Conservation (phyloP, 1,139 yeast genomes). For the Geotrichum siamense region DNA sequence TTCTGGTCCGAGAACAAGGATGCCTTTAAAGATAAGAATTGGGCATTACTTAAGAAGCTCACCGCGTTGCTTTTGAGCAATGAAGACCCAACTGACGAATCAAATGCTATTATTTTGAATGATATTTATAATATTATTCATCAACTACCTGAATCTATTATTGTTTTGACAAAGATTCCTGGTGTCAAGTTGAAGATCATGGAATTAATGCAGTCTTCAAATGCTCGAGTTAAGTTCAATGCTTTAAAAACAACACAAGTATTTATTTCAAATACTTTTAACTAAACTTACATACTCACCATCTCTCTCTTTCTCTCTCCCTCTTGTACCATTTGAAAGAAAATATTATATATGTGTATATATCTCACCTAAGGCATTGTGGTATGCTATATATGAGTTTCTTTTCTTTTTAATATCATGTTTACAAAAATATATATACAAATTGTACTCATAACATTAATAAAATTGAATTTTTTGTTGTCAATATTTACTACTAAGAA, state of each 20-base stretch:
- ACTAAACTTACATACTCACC: no score
- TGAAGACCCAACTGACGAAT: constrained; percentile 22
- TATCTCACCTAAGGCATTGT: no score
- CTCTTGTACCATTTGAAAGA: no score
- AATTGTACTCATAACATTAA: background rate
- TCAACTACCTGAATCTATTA: constrained; percentile 49
- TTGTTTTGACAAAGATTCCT: constrained; percentile 40
- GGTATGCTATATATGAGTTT: background rate
- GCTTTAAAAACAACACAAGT: constrained; percentile 92
- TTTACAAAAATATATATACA: background rate
- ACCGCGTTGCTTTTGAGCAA: constrained; percentile 32
- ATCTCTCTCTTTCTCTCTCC: no score
- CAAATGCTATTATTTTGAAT: constrained; percentile 52
- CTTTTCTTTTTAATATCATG: background rate
- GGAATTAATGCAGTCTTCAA: constrained; percentile 75
- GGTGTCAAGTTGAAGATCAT: constrained; percentile 71
- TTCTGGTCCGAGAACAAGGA: constrained; percentile 83
- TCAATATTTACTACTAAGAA: no score
- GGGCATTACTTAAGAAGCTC: constrained; percentile 59
- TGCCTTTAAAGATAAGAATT: constrained; percentile 70
- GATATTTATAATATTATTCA: constrained; percentile 72
- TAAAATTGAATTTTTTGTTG: background rate
- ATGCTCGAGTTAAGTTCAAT: constrained; percentile 86
- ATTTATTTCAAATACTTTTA: constrained; percentile 68
- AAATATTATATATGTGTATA: no score